These are phyloP conservation scores for Plasmopara muralis DNA, from an alignment of 352 stramenopile genomes.

Conservation along the genomic window DNA sequence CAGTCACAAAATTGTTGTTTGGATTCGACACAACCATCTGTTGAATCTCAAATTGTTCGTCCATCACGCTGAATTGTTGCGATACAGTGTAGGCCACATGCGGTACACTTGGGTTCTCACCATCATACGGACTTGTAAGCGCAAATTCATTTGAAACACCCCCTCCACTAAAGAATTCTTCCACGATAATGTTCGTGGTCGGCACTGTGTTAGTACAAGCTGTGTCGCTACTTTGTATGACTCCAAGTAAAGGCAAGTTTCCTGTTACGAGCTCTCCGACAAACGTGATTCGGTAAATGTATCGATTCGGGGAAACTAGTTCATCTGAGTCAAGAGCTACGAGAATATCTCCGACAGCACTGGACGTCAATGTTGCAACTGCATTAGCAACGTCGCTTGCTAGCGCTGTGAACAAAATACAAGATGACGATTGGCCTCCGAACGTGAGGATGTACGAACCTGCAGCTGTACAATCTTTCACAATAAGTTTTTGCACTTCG, in stretches of 20 bases:
- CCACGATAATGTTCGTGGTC: conserved; percentile 17
- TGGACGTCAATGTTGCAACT: conserved; percentile 27
- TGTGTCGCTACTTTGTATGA: conserved; percentile 6
- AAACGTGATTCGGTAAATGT: conserved; percentile 65
- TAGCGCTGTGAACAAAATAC: conserved; percentile 30
- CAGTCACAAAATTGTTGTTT: conserved; percentile 26
- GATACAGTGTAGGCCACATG: conserved; percentile 53
- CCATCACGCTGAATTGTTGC: conserved; percentile 61
- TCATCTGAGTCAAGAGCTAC: conserved; percentile 43
- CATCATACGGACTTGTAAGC: conserved; percentile 41
- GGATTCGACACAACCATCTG: conserved; percentile 50
- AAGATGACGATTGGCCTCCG: conserved; percentile 27
- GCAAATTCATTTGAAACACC: conserved; percentile 30
- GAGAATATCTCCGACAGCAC: conserved; percentile 33
- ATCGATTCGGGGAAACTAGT: conserved; percentile 40
- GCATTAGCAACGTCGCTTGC: conserved; percentile 19
- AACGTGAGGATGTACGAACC: conserved; percentile 52
- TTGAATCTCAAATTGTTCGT: conserved; percentile 66
- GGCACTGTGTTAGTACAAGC: conserved; percentile 7
- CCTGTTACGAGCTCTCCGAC: conserved; percentile 48
- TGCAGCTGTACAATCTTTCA: conserved; percentile 22
- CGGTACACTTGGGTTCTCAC: conserved; percentile 30
- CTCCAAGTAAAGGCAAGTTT: conserved; percentile 30
- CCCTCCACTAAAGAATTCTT: conserved; percentile 22
- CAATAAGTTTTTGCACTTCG: conserved; percentile 48